Conservation (phyloP, 495 filamentous ascomycete species). For the Podospora appendiculata region DNA sequence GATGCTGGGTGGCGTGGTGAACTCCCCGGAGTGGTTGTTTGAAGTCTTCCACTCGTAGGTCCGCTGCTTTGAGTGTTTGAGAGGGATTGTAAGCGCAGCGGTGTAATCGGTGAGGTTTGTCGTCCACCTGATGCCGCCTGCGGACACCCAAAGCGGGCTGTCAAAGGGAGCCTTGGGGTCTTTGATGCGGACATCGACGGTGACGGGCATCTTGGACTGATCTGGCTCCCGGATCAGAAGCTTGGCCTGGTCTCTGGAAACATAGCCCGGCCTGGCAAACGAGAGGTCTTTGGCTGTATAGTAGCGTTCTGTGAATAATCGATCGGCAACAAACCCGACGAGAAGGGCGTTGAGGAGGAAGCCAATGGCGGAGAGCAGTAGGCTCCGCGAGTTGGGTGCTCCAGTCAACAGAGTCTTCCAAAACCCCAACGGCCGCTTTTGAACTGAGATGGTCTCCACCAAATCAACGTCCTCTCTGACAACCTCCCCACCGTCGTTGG, state of each 20-base stretch:
- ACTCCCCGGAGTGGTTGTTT: constrained; percentile 69
- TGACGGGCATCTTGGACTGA: constrained; percentile 61
- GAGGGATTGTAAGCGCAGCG: constrained; percentile 51
- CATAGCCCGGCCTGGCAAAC: constrained; percentile 77
- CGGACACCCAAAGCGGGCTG: constrained; percentile 55
- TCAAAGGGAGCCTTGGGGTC: constrained; percentile 37
- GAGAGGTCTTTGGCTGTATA: constrained; percentile 68
- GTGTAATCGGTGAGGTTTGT: constrained; percentile 79
- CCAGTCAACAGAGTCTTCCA: constrained; percentile 67
- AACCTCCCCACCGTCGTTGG: constrained; percentile 7
- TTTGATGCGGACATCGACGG: constrained; percentile 48
- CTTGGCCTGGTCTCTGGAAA: constrained; percentile 72
- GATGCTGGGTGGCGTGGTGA: constrained; percentile 57
- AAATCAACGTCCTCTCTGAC: constrained; percentile 42
- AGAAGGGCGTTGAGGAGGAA: constrained; percentile 62
- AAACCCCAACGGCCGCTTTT: constrained; percentile 30
- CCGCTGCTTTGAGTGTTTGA: constrained; percentile 41
- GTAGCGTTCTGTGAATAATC: constrained; percentile 61
- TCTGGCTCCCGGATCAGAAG: constrained; percentile 81
- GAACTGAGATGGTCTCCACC: constrained; percentile 40
- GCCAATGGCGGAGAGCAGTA: constrained; percentile 50
- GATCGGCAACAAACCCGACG: constrained; percentile 60
- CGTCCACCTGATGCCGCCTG: constrained; percentile 54
- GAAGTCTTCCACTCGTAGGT: constrained; percentile 76
- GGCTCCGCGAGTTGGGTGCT: constrained; percentile 57